Evolutionary conservation across 169 alveolate genomes (phyloP).

Genomic region (Miamiensis avidus): DNA sequence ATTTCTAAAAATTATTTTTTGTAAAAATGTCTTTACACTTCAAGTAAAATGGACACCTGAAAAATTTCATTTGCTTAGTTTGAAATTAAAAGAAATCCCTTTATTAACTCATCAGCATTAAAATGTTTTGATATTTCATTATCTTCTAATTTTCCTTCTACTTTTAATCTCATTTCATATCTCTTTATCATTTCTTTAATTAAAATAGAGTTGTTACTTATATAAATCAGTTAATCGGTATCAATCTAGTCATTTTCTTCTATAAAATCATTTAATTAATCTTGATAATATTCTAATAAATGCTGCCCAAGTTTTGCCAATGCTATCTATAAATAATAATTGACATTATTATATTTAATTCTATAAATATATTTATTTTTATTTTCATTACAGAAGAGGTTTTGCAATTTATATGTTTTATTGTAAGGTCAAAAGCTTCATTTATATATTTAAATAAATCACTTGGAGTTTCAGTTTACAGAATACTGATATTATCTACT

Average conservation of each 20-base stretch:
- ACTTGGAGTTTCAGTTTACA: constrained; percentile 16
- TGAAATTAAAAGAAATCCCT: background rate
- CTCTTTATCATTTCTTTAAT: background rate
- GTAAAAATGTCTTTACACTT: background rate
- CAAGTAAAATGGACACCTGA: background rate
- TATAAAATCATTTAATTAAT: background rate
- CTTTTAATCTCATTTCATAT: background rate
- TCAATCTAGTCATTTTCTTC: background rate
- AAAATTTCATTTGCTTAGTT: background rate
- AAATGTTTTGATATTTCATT: background rate
- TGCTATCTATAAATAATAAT: background rate
- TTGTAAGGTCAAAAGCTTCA: constrained; percentile 12
- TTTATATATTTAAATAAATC: constrained; percentile 24
- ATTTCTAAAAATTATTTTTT: background rate
- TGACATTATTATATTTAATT: no score
- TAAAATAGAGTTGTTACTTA: background rate
- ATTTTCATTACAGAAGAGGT: background rate
- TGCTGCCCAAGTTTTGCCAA: background rate
- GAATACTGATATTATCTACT: background rate
- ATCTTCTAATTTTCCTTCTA: background rate
- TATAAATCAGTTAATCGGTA: background rate
- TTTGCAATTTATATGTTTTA: background rate
- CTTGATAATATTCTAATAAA: background rate
- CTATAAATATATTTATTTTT: no score
- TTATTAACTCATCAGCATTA: background rate